Base-by-base conservation (phyloP, 169 alveolate genomes). In the Perkinsus chesapeaki region DNA sequence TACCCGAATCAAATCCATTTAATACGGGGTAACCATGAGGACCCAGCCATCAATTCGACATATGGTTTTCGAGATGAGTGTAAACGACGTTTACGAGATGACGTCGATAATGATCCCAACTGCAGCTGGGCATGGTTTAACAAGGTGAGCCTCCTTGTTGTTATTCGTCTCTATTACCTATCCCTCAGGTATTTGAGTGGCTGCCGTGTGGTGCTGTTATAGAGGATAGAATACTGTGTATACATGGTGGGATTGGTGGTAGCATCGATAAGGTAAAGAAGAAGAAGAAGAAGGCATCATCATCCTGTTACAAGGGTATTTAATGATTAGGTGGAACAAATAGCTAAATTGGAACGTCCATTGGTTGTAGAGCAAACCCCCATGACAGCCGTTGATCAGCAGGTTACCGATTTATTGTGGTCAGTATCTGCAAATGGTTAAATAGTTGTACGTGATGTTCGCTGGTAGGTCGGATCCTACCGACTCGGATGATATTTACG, bases 61-160 rank as follows among this genome's bases (percentile, higher is more conserved):
- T 99, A 99, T 95, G 99, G 99, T 27, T 99, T 99, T 96, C 98
- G 98, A 72, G 99, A 99, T 92, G 99, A 99, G 95, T 99, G 99
- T 96, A 96, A 98, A 90, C 95, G 98, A 48, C 96, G 99, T 73
- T 95, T 99, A 39, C 97, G 99, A 60, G 99, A 99, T 95, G 99
- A 98, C 91, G 92, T 94, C 23, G 47, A 73, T 34, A 98, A 96
- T 48, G 99, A 98, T 93, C 98, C 98, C 20, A 98, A 97, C 82
- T 97, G 99, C 39, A 98, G 99, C 93, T 98, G 99, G 99, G 95
- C 96, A 43, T 96, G 97, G 94, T 98, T 99, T 39, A 99, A 99
- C 96, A 97, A 98, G 93, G 98, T 98, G 60, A 91, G 91, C 38
- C 73, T 20, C 47, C 39, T 60, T 60, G 92, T 16, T 23, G n/a